These are phyloP conservation scores for Coemansia sp. DNA, from an alignment of 192 early-diverging fungal genomes.

Conservation along the genomic window DNA sequence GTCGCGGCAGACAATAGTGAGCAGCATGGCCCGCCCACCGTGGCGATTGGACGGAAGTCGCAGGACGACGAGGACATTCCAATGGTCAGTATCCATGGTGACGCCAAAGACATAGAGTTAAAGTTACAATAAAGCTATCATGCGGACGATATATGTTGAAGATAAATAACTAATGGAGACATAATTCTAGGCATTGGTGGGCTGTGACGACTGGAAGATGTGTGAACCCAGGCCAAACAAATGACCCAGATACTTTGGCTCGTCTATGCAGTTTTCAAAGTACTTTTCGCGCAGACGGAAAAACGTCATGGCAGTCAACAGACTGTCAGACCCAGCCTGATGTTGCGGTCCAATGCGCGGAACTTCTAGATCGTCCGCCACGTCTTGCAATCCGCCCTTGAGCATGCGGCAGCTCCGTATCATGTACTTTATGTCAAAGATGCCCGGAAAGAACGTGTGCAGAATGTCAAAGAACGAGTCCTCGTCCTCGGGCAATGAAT, in stretches of 20 bases:
- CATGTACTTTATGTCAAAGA: conserved; percentile 98
- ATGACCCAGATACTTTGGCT: conserved; percentile 78
- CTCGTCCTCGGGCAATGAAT: conserved; percentile 89
- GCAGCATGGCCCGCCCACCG: background rate
- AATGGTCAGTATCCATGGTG: background rate
- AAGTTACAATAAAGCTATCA: background rate
- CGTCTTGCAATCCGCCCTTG: conserved; percentile 96
- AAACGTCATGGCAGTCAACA: conserved; percentile 96
- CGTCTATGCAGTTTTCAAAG: conserved; percentile 95
- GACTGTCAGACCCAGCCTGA: conserved; percentile 96
- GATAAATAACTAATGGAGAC: background rate
- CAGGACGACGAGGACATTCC: conserved; percentile 2
- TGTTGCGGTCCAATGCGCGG: conserved; percentile 94
- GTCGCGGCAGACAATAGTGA: background rate
- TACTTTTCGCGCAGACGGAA: conserved; percentile 97
- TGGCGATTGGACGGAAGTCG: background rate
- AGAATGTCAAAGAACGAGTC: conserved; percentile 91
- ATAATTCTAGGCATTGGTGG: background rate
- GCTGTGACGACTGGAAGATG: conserved; percentile 20
- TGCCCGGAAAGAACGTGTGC: conserved; percentile 93
- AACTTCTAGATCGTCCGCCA: conserved; percentile 95
- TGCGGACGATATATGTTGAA: background rate
- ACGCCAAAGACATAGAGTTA: background rate
- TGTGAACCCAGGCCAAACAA: conserved; percentile 51
- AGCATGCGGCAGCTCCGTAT: conserved; percentile 96